A percentile compares a stretch with the other conserved stretches of the same genome.
Evolutionary conservation across 805 yeast genomes (phyloP).

Genomic region (Diddensiella santjacobensis): DNA sequence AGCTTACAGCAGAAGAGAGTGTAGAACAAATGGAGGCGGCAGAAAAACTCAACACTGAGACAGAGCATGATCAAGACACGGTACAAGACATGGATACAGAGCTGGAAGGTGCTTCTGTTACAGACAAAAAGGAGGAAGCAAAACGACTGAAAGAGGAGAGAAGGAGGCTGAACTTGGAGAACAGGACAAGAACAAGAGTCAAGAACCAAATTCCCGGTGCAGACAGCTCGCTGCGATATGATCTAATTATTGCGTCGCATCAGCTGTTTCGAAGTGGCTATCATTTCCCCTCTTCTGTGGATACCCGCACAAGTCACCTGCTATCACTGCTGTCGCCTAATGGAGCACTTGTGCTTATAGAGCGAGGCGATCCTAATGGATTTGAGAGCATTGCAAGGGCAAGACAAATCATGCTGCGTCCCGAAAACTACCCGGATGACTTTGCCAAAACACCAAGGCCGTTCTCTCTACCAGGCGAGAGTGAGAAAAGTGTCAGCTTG

Average conservation of each 20-base stretch:
- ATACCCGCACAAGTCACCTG: slow-evolving; percentile 56
- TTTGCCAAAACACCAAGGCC: slow-evolving; percentile 27
- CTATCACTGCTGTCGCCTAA: slow-evolving; percentile 64
- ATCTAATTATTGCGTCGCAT: slow-evolving; percentile 78
- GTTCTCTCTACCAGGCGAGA: slow-evolving; percentile 9
- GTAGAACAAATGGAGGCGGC: background rate
- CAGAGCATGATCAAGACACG: no score
- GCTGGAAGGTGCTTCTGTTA: background rate
- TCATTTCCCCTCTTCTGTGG: slow-evolving; percentile 70
- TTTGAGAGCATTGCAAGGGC: slow-evolving; percentile 88
- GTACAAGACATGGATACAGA: no score
- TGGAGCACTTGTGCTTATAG: slow-evolving; percentile 76
- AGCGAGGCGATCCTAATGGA: slow-evolving; percentile 87
- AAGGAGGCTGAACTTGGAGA: background rate
- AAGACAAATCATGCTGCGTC: slow-evolving; percentile 84
- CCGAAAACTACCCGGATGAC: slow-evolving; percentile 42
- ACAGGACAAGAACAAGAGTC: slow-evolving; percentile 48
- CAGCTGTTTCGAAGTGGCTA: slow-evolving; percentile 60
- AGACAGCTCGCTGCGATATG: slow-evolving; percentile 51
- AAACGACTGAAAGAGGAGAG: background rate
- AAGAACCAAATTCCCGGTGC: slow-evolving; percentile 48
- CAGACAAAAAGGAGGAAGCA: background rate
- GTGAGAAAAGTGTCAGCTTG: slow-evolving; percentile 46
- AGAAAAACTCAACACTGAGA: no score
- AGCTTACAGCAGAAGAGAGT: background rate